Base-by-base conservation (phyloP, 2,329 filamentous ascomycete genomes). In the Berkeleyomyces rouxiae region DNA sequence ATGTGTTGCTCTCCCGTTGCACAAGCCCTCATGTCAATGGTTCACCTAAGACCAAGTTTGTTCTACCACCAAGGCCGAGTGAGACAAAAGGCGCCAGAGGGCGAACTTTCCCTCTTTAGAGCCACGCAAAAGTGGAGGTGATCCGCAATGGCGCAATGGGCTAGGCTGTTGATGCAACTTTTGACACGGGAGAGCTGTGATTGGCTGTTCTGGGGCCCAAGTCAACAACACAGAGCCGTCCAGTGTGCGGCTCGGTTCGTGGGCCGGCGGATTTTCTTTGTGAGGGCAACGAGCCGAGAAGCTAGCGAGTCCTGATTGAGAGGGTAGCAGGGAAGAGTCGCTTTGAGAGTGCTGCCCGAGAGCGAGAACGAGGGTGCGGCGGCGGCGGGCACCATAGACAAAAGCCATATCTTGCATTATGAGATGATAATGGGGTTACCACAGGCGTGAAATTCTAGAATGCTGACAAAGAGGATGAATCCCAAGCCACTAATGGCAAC, bases 71-170 rank as follows among this genome's bases (percentile, higher is more conserved):
- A 23, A 23, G 23, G 23, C 23, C 23, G 23, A 23, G 23, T 23
- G 23, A 23, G 23, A 37, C 16, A 55, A 39, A 31, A 7, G 3
- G 51, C 49, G 10, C 4, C 7, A 31, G 33, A 13, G 31, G 11
- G 49, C 31, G 13, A 23, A n/a, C 4, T 46, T 57, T 57, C 40
- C 39, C n/a, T 53, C 10, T 33, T n/a, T 55, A n/a, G n/a, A 16
- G n/a, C 36, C 7, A 13, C 10, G 13, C 3, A 44, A 42, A 31
- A 57, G 60, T 58, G 60, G 47, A 37, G 16, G 6, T 42, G 49
- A 61, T 58, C 60, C 49, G 39, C 58, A 49, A 63, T 63, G 47
- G 62, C 62, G 62, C 58, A 63, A 63, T 63, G 47, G 43, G 23
- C 47, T 57, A 49, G 49, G 9, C 23, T 37, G 46, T 11, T 63